Evolutionary conservation across 768 basidiomycete genomes (phyloP), one percentile per base, ranked within the genome.

Genomic region (Tulasnella sp.): DNA sequence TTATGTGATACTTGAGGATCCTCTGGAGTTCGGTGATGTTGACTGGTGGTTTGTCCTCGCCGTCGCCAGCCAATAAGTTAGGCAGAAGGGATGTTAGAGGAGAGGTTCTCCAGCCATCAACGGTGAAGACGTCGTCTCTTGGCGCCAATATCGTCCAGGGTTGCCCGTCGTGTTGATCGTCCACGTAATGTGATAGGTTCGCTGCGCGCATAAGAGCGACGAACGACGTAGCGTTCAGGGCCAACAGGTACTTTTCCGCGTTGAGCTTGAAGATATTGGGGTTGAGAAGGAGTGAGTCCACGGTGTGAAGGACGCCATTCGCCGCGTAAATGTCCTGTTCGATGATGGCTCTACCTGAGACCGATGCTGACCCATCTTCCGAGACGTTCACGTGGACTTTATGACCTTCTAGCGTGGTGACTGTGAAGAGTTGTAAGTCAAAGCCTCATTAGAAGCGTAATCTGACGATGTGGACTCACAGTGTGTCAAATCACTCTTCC

Each of bases 221-320:
- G 79, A 98, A 98, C 36, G 86, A 85, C 1, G 92, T 91, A 81
- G 95, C 97, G 78, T 97, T 93, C 74, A 98, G 84, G 3, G 92
- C 88, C 11, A 98, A 86, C 19, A 99, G 89, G 75, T 90, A 94
- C 80, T 98, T 98, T 82, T 98, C 97, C 19, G 95, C 91, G 4
- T 95, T 98, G 59, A 95, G 81, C 73, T 87, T 83, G 29, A 96
- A 85, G 62, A 91, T 85, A 17, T 87, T 88, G 2, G 86, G 84
- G 7, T 94, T 91, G 12, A 95, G 79, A 16, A 99, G 86, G 29
- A 98, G 86, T 16, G 88, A 86, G 16, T 91, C 91, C 32, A 98
- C 86, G 52, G 94, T 86, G 79, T 99, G 97, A 17, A 98, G 79
- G 59, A 98, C 97, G 64, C 96, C 97, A 77, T 99, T 99, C 36